These are phyloP conservation scores for Leishmania braziliensis DNA, from an alignment of 208 protist genomes.

Conservation along the genomic window DNA sequence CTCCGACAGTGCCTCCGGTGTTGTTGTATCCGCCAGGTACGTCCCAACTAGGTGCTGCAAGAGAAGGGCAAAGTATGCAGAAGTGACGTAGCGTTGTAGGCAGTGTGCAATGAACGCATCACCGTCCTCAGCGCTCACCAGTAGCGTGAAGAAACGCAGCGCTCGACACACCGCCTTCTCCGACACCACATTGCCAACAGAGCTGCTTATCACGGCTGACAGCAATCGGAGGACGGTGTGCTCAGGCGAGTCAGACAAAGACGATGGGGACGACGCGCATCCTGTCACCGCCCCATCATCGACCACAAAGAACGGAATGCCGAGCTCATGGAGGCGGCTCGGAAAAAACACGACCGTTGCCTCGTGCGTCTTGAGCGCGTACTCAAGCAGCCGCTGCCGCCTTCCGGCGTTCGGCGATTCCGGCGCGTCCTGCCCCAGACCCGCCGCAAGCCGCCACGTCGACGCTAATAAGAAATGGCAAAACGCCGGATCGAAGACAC, in stretches of 20 bases:
- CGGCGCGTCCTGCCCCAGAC: constrained; percentile 11
- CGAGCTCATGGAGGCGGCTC: constrained; percentile 39
- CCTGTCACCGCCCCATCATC: not conserved
- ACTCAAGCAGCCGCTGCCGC: constrained; percentile 62
- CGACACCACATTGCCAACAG: constrained; percentile 41
- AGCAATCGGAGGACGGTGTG: constrained; percentile 31
- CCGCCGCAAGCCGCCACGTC: constrained; percentile 52
- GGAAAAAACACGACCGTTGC: constrained; percentile 57
- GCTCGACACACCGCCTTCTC: constrained; percentile 73
- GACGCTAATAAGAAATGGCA: constrained; percentile 50
- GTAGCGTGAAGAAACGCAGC: constrained; percentile 43
- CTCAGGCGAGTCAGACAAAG: not conserved
- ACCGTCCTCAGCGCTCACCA: constrained; percentile 56
- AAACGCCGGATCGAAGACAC: constrained; percentile 67
- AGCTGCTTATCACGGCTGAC: constrained; percentile 33
- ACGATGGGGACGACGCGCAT: not conserved
- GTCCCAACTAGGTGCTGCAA: constrained; percentile 43
- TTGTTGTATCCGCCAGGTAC: constrained; percentile 63
- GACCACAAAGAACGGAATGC: constrained; percentile 45
- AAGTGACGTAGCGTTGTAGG: constrained; percentile 23
- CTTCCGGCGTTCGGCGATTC: constrained; percentile 8
- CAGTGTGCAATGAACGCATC: constrained; percentile 41
- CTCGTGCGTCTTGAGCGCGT: constrained; percentile 66
- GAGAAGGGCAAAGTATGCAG: constrained; percentile 21
- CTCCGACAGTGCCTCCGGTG: constrained; percentile 27